Evolutionary conservation across 192 early-diverging fungal genomes (phyloP), one percentile per base, ranked within the genome.

Genomic region (Coemansia interrupta): DNA sequence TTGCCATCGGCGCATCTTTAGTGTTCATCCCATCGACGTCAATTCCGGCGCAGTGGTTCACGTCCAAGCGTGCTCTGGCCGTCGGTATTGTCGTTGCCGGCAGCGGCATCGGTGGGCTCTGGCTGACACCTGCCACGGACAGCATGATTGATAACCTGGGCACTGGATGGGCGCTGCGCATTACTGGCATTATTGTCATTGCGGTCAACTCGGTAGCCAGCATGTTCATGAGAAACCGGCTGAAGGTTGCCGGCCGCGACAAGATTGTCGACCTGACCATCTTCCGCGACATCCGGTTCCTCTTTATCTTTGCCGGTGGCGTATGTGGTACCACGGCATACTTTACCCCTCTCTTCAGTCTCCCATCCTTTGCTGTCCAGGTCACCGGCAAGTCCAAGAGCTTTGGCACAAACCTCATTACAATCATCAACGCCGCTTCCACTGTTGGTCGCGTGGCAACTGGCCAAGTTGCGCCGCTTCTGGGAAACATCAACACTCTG

Each of bases 401-500:
- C 0, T 76, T 81, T 17, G 85, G 78, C 13, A 77, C 83, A 1
- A 67, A 82, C 19, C 70, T 89, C 40, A 61, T 89, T 24, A 84
- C 84, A 44, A 61, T 92, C 36, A 85, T 88, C 77, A 84, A 82
- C 36, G 88, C 78, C 23, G 66, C 79, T 13, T 86, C 85, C 12
- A 84, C 86, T 3, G 44, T 85, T 0, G 83, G 83, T 13, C 82
- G 88, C 28, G 82, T 90, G 59, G 59, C 72, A 0, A 76, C 85
- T 17, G 88, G 88, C 30, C 70, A 83, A 19, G 52, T 85, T 20
- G 84, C 85, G 1, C 83, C 83, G 39, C 47, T 47, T 1, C 29
- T 82, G 5, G 88, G 88, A 20, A 83, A 84, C 50, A 64, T 86
- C 61, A 88, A 88, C 61, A 81, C 82, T 6, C 59, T 89, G 17